Evolutionary conservation across 2,329 filamentous ascomycete species (phyloP).

Genomic region (Colletotrichum tanaceti): DNA sequence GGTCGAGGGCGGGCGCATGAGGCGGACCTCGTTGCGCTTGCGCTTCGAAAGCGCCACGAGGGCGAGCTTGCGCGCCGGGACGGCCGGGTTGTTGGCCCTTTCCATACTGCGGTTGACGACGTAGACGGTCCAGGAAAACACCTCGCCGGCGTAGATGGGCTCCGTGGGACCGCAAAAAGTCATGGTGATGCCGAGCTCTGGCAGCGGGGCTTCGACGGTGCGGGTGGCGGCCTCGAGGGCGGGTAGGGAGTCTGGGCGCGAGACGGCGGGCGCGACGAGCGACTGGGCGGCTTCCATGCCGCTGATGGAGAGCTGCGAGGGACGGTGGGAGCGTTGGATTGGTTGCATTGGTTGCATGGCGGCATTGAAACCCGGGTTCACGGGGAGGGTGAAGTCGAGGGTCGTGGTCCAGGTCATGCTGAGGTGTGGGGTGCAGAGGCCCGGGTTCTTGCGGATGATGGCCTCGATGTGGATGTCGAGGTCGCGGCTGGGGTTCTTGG

Average conservation of each 20-base stretch:
- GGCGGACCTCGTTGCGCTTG: conserved; percentile 66
- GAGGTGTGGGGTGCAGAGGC: conserved; percentile 69
- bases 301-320: conserved; percentile 72
- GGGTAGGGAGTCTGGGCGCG: conserved; percentile 70
- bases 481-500: conserved; percentile 61
- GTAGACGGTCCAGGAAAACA: conserved; percentile 79
- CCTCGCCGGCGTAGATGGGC: conserved; percentile 70
- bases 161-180: conserved; percentile 73
- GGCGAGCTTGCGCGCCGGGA: conserved; percentile 72
- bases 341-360: conserved; percentile 66
- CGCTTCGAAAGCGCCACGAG: conserved; percentile 75
- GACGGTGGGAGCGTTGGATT: conserved; percentile 71
- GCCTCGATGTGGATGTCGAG: conserved; percentile 72
- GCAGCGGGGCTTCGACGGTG: conserved; percentile 59
- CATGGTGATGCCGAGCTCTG: conserved; percentile 78
- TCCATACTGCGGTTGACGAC: conserved; percentile 77
- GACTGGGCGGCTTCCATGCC: conserved; percentile 64
- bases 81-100: conserved; percentile 48
- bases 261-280: conserved; percentile 67
- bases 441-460: conserved; percentile 66
- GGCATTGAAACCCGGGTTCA: conserved; percentile 71
- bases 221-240: conserved; percentile 66
- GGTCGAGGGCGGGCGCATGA: conserved; percentile 65
- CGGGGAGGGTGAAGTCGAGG: conserved; percentile 75
- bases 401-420: conserved; percentile 75